These are phyloP conservation scores for Blastosporella zonata DNA, from an alignment of 1,284 basidiomycete species.

Conservation along the genomic window DNA sequence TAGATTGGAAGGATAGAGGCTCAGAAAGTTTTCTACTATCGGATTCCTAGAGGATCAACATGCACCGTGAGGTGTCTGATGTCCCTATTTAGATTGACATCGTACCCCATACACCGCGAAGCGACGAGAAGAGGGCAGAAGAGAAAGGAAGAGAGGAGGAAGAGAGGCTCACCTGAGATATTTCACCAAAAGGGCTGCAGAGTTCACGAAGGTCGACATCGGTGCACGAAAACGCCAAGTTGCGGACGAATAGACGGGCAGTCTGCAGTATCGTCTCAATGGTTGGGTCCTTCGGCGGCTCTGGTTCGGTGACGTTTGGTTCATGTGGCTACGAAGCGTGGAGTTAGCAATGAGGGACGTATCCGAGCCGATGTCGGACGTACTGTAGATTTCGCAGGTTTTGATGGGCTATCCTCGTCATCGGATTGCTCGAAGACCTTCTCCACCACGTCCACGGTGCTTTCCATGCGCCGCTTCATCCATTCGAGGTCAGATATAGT, in stretches of 20 bases:
- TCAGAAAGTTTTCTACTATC: constrained; percentile 55
- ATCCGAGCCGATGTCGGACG: constrained; percentile 6
- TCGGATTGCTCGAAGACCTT: constrained; percentile 62
- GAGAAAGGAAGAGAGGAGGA: neutral
- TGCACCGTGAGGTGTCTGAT: constrained; percentile 47
- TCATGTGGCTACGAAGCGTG: neutral
- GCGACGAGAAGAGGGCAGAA: neutral
- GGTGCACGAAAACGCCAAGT: constrained; percentile 83
- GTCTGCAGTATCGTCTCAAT: constrained; percentile 74
- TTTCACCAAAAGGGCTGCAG: constrained; percentile 69
- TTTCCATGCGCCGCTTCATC: constrained; percentile 67
- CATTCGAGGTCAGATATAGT: constrained; percentile 67
- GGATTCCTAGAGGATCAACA: constrained; percentile 59
- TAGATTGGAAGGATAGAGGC: constrained; percentile 28
- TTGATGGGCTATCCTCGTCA: constrained; percentile 37
- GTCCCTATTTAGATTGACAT: constrained; percentile 60
- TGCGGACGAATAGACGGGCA: constrained; percentile 86
- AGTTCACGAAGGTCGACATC: constrained; percentile 69
- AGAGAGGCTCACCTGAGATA: constrained; percentile 63
- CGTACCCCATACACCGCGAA: constrained; percentile 19
- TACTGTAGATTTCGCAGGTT: neutral
- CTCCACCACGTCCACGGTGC: constrained; percentile 42
- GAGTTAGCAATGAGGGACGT: neutral
- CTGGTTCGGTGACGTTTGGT: constrained; percentile 14
- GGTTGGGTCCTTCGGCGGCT: constrained; percentile 40